Evolutionary conservation across 2,329 filamentous ascomycete species (phyloP).

Genomic region (Aspergillus versicolor): DNA sequence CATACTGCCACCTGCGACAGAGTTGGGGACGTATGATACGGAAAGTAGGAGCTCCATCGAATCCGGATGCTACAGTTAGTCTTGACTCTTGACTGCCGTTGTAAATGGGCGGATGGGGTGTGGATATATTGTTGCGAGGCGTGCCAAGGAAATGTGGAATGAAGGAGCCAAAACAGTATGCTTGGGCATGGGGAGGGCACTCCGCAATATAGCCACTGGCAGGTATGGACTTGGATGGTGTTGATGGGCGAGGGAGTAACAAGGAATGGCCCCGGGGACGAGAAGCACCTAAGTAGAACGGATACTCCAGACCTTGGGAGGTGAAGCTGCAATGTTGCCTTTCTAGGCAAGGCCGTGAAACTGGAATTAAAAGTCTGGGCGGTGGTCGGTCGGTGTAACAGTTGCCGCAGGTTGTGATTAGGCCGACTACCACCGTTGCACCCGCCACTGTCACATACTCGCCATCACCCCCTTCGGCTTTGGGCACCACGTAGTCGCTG

Average conservation of each 20-base stretch:
- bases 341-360: no score
- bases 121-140: no score
- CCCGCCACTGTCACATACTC: conserved; percentile 5
- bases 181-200: neutral
- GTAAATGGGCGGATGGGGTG: no score
- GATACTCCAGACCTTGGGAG: no score
- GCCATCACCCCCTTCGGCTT: neutral
- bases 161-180: neutral
- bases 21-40: no score
- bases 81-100: no score
- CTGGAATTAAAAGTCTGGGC: neutral
- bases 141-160: neutral
- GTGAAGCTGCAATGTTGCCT: neutral
- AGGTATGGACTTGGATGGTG: neutral
- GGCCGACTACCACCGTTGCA: conserved; percentile 27
- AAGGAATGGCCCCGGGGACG: neutral
- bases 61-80: no score
- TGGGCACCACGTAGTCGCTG: no score
- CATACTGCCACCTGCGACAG: no score
- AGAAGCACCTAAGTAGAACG: no score
- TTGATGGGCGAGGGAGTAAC: neutral
- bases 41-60: no score
- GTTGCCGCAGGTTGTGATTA: conserved; percentile 19
- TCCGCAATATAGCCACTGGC: neutral
- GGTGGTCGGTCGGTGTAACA: conserved; percentile 19